Evolutionary conservation across 441 rosid genomes (phyloP).

Genomic region (Eruca vesicaria): DNA sequence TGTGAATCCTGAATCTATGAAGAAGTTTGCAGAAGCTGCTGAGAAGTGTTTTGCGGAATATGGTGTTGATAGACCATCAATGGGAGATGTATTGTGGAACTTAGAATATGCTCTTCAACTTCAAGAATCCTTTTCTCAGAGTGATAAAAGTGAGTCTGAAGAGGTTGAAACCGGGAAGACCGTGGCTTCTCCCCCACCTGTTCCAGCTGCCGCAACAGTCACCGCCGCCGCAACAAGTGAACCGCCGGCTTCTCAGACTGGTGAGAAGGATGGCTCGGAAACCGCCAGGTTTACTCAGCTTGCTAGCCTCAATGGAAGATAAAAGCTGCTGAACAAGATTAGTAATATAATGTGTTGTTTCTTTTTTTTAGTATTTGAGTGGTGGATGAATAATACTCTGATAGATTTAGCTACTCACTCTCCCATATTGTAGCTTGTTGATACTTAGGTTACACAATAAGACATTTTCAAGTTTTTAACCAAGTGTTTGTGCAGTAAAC

Average conservation of each 20-base stretch:
- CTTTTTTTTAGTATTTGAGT: background rate
- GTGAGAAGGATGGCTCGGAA: constrained; percentile 39
- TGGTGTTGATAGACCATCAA: constrained; percentile 29
- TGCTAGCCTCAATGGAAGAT: constrained; percentile 47
- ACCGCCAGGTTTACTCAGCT: constrained; percentile 52
- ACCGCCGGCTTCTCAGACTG: constrained; percentile 25
- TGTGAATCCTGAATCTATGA: constrained; percentile 21
- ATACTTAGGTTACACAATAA: background rate
- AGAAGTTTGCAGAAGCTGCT: constrained; percentile 28
- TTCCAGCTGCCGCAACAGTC: background rate
- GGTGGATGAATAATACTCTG: background rate
- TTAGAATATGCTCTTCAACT: constrained; percentile 71
- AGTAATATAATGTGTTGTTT: background rate
- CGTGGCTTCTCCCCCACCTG: constrained; percentile 14
- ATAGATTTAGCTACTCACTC: background rate
- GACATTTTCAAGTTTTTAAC: background rate
- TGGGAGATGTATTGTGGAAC: constrained; percentile 33
- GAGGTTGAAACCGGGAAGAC: constrained; percentile 29
- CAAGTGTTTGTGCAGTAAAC: background rate
- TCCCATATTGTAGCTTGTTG: background rate
- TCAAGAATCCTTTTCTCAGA: constrained; percentile 70
- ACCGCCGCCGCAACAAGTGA: constrained; percentile 20
- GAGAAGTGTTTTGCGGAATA: constrained; percentile 28
- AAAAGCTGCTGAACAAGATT: background rate
- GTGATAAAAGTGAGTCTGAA: constrained; percentile 49